Base-by-base conservation (phyloP, 441 rosid species). In the Eutrema salsugineum region DNA sequence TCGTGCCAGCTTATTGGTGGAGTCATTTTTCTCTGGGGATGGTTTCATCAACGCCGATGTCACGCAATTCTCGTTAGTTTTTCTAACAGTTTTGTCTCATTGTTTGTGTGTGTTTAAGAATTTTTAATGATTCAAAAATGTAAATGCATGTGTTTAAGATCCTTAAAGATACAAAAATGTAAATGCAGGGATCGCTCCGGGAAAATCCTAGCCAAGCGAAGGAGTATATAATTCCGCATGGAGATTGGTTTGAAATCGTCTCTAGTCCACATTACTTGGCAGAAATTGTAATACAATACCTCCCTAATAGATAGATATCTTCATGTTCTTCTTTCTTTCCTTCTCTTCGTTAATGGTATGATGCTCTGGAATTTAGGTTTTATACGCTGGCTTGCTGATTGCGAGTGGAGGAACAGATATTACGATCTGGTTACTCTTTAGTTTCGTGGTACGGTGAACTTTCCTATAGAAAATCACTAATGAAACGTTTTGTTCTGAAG, bases 251-350 rank as follows among this genome's bases (percentile, higher is more conserved):
- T 66, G 85, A 82, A 68, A 62, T 86, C 17, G 91, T 91, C 47
- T 93, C 97, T 30, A 77, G 80, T 35, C 97, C 98, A 0, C 93
- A 88, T 80, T 91, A 83, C 76, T 77, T 91, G 69, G 94, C 98
- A 8, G 97, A 91, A 80, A 89, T 93, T 35, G 97, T 91, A 86
- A 76, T 11, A n/a, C n/a, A 14, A 48, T 22, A 40, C 32, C 57
- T 70, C 12, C 35, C 20, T 19, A 5, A 0, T 9, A 38, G 27
- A 12, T 36, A 43, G 22, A 55, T 30, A 66, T 19, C 33, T 20
- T 39, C 16, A 16, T 14, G 14, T 2, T 33, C 65, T 30, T 20
- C 4, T 50, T 16, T 5, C 5, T 30, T 5, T 44, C 1, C 14
- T 44, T 33, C 11, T 38, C 61, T 47, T 70, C 8, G 5, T 8